Evolutionary conservation across 371 early-diverging fungal species (phyloP), one percentile per base, ranked within the genome.

Genomic region (Batkoa obscura): DNA sequence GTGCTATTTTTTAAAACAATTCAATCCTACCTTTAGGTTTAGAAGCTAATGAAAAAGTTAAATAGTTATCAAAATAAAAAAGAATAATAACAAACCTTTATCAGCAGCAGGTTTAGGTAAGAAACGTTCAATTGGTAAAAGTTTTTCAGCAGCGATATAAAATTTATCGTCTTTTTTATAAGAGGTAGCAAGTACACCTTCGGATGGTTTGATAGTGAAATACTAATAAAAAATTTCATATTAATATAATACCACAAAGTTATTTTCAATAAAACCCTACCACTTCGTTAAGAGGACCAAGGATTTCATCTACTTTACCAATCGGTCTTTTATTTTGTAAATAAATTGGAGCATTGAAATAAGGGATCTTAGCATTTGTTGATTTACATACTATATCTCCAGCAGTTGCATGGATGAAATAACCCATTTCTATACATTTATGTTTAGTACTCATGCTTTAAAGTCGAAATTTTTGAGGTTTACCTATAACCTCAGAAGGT

Each of bases 291-390:
- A 98, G 76, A 43, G 94, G 94, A 43, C 99, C 99, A 34, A 98
- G 79, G 60, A 99, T 95, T 72, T 99, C 99, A 62, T 99, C 98
- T n/a, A 99, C 93, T 66, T 96, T 96, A 62, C 99, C 99, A 64
- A 99, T 93, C 68, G 88, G 92, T 43, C 86, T 83, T 76, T 97
- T 95, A 80, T 94, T 93, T 65, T 90, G 86, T 55, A 93, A 76
- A 73, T 80, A 94, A 56, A 99, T 90, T 46, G 94, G 94, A 2
- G 99, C 94, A 69, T 97, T 99, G 77, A 98, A 98, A 77, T 94
- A 98, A 41, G 99, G 98, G 63, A 99, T 87, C 72, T 95, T 88
- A 56, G 74, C 62, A 71, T 86, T 89, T 60, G 79, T 84, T 30
- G 90, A 86, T 64, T 81, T 84, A 76, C 95, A 89, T 43, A 99